These are phyloP conservation scores for Solanum aculeatissimum DNA, from an alignment of 305 asterid species.

Conservation along the genomic window DNA sequence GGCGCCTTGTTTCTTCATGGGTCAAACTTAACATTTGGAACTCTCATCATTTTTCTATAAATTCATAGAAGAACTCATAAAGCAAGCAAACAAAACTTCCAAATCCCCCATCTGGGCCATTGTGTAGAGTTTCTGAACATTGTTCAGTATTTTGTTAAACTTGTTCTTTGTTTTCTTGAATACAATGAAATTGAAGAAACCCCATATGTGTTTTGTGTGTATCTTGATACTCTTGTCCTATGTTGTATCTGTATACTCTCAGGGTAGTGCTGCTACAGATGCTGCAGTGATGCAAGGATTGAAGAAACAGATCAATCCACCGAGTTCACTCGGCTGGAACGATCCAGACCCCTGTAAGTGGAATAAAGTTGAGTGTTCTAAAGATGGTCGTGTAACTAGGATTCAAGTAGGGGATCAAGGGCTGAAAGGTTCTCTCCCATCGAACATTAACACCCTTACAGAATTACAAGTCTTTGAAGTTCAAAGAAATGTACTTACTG, in stretches of 20 bases:
- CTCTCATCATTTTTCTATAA: not conserved
- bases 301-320: constrained; percentile 26
- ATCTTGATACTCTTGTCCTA: not conserved
- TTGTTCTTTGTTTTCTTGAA: not conserved
- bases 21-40: not conserved
- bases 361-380: constrained; percentile 32
- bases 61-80: not conserved
- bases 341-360: constrained; percentile 52
- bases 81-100: not conserved
- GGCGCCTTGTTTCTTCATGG: not conserved
- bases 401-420: constrained; percentile 53
- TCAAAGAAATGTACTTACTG: constrained; percentile 38
- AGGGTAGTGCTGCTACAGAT: constrained; percentile 23
- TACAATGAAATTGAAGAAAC: not conserved
- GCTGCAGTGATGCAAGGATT: constrained; percentile 60
- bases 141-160: not conserved
- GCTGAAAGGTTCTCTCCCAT: constrained; percentile 46
- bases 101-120: not conserved
- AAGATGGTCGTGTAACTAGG: constrained; percentile 39
- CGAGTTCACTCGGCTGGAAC: constrained; percentile 45
- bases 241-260: constrained; percentile 15
- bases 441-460: constrained; percentile 29
- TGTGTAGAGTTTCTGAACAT: too few relatives aligned
- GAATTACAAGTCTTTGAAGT: constrained; percentile 43
- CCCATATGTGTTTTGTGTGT: not conserved